A percentile compares a stretch with the other conserved stretches of the same genome.
Conservation (phyloP, 352 stramenopile genomes). For the Globisporangium mamillatum region DNA sequence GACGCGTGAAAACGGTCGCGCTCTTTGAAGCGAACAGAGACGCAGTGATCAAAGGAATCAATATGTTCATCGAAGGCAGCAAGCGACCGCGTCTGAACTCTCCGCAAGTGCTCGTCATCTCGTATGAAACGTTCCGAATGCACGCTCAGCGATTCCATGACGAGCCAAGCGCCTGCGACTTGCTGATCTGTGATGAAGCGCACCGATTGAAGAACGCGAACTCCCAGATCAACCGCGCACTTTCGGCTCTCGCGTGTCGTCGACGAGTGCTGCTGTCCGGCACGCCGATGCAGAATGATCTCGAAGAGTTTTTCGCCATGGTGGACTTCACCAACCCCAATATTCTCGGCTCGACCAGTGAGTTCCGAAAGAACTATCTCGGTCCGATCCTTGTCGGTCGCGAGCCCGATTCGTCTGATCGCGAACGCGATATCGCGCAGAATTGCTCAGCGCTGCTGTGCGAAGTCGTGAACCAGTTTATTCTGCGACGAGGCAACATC, state of each 20-base stretch:
- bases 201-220: conserved; percentile 98
- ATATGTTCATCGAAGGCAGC: conserved; percentile 78
- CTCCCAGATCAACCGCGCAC: conserved; percentile 89
- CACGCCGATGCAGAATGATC: conserved; percentile 98
- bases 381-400: conserved; percentile 86
- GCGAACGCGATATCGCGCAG: conserved; percentile 65
- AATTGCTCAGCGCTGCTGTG: conserved; percentile 94
- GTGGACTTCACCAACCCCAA: conserved; percentile 89
- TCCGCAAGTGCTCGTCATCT: conserved; percentile 83
- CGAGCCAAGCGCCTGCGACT: conserved; percentile 86
- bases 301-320: conserved; percentile 99
- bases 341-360: conserved; percentile 72
- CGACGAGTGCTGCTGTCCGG: conserved; percentile 95
- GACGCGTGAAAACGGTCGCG: conserved; percentile 78
- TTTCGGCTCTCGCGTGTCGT: conserved; percentile 81
- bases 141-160: conserved; percentile 91
- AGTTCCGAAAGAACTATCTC: conserved; percentile 94
- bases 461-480: conserved; percentile 98
- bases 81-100: conserved; percentile 52
- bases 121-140: conserved; percentile 92
- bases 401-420: conserved; percentile 89
- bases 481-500: conserved; percentile 96
- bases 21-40: conserved; percentile 81
- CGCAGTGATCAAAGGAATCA: conserved; percentile 80
- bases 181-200: conserved; percentile 98